A percentile compares a stretch with the other conserved stretches of the same genome.
These are phyloP conservation scores for Wakefieldia striispora DNA, from an alignment of 768 basidiomycete species.

Conservation along the genomic window DNA sequence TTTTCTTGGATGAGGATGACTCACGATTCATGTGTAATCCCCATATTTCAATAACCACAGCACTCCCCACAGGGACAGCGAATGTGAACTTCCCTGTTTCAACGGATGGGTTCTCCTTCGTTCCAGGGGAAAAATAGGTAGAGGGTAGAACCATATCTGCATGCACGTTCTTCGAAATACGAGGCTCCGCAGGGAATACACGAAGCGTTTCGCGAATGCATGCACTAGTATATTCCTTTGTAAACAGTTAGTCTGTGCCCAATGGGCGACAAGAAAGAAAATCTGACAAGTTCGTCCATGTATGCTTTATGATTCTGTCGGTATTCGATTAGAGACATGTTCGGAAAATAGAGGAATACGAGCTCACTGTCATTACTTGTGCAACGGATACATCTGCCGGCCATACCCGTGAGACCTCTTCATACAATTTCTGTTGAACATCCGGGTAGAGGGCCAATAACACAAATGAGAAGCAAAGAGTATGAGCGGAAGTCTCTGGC, in stretches of 20 bases:
- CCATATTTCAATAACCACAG: constrained; percentile 40
- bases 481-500: constrained; percentile 47
- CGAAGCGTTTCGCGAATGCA: constrained; percentile 52
- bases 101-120: not conserved
- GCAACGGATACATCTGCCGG: constrained; percentile 33
- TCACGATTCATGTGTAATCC: constrained; percentile 46
- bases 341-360: not conserved
- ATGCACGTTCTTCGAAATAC: constrained; percentile 35
- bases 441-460: constrained; percentile 52
- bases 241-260: not conserved
- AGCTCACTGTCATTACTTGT: constrained; percentile 29
- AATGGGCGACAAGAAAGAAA: not conserved
- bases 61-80: constrained; percentile 38
- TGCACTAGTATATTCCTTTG: constrained; percentile 43
- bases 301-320: constrained; percentile 40
- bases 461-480: constrained; percentile 40
- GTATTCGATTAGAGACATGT: not conserved
- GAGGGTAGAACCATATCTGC: constrained; percentile 36
- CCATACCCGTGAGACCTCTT: constrained; percentile 42
- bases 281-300: constrained; percentile 37
- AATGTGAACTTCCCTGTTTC: constrained; percentile 33
- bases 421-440: constrained; percentile 43
- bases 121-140: constrained; percentile 32
- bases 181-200: constrained; percentile 37
- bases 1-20: constrained; percentile 7